Evolutionary conservation across 176 grass and related monocot species (phyloP), one percentile per base, ranked within the genome.

Genomic region (Ananas comosus): DNA sequence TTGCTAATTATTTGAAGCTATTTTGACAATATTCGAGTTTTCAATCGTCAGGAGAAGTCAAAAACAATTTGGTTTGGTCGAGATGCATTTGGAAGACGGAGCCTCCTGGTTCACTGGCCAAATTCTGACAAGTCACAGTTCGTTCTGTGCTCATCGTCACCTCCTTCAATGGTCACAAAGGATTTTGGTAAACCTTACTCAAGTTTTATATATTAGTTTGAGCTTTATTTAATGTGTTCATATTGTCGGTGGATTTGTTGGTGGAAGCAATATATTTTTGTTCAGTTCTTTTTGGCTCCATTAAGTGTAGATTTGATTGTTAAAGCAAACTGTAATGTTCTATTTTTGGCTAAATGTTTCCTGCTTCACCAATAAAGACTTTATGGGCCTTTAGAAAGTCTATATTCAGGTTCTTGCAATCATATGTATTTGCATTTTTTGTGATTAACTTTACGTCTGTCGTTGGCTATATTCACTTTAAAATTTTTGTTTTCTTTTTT

Each of bases 41-140:
- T 79, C 70, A 70, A 82, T 63, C 83, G 64, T 29, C 72, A 92
- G 93, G 14, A 51, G 68, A 76, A 80, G 49, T 81, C 86, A 64
- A 82, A 86, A 59, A 90, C 70, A 33, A 56, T 92, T 9, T 97
- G 88, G 86, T 92, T 92, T 79, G 86, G 84, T 27, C 74, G 86
- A 80, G 89, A 97, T 81, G 89, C 86, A 81, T 90, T 97, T 16
- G 86, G 93, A 53, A 85, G 89, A 75, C 79, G 89, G 72, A 97
- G 89, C 83, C 81, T 92, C n/a, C 80, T 97, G 65, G 94, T 92
- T 70, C 86, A 87, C 48, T 89, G 86, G 86, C 89, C 94, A 52
- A 86, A 86, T 64, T 69, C 82, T 83, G 82, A 81, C 63, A 84
- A 90, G 19, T 64, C 82, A 51, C 78, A 69, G 66, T 92, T 97